Evolutionary conservation across 2,329 filamentous ascomycete genomes (phyloP).

Genomic region (Claviceps paspali): DNA sequence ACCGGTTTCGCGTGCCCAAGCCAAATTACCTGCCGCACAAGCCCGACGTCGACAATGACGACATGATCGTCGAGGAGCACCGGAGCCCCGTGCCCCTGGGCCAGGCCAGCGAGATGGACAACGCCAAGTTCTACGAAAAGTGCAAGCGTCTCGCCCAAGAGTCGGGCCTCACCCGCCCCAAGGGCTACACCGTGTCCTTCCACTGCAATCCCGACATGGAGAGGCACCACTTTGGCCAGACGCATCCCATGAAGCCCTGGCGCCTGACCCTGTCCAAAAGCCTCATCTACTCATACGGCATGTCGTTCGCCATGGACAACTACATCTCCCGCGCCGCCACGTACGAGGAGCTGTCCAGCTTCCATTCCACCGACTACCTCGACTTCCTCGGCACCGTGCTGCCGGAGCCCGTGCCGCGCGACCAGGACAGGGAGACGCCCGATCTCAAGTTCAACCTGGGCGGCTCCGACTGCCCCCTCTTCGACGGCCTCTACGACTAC

Average conservation of each 20-base stretch:
- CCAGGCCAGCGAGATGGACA: constrained; percentile 35
- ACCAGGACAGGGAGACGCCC: constrained; percentile 48
- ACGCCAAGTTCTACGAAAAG: constrained; percentile 40
- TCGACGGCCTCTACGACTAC: constrained; percentile 90
- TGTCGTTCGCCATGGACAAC: constrained; percentile 93
- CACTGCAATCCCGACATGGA: constrained; percentile 93
- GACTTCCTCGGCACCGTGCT: constrained; percentile 67
- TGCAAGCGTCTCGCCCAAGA: constrained; percentile 40
- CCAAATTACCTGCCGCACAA: constrained; percentile 46
- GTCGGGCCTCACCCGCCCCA: constrained; percentile 61
- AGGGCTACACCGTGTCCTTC: constrained; percentile 84
- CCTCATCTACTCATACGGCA: constrained; percentile 84
- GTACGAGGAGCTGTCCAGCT: constrained; percentile 72
- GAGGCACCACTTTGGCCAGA: constrained; percentile 90
- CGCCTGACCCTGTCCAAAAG: constrained; percentile 89
- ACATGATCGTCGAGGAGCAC: constrained; percentile 36
- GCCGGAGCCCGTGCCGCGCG: constrained; percentile 46
- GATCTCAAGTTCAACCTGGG: constrained; percentile 69
- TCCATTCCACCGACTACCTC: constrained; percentile 80
- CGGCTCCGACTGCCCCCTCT: constrained; percentile 88
- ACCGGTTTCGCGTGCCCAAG: constrained; percentile 38
- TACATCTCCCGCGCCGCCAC: constrained; percentile 74
- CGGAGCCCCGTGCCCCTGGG: constrained; percentile 32
- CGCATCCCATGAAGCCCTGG: constrained; percentile 99
- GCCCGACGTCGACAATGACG: constrained; percentile 33